These are phyloP conservation scores for Coemansia furcata DNA, from an alignment of 192 early-diverging fungal species.

Conservation along the genomic window DNA sequence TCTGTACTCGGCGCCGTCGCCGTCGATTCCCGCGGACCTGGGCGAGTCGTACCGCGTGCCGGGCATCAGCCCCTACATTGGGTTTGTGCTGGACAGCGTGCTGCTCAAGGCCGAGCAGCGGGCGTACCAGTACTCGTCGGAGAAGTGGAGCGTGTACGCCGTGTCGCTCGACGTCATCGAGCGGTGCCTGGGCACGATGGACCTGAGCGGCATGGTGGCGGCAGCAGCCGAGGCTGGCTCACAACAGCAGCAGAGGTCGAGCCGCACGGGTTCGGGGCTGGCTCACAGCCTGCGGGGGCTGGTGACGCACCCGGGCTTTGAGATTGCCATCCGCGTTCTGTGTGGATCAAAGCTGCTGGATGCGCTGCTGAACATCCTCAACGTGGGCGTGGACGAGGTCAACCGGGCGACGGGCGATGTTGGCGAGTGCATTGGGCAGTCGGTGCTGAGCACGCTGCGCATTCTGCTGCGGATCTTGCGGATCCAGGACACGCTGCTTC, in stretches of 20 bases:
- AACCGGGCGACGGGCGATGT: conserved; percentile 43
- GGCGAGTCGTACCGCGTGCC: conserved; percentile 68
- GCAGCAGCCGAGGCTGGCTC: conserved; percentile 3
- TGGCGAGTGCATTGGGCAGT: conserved; percentile 27
- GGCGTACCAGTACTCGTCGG: conserved; percentile 61
- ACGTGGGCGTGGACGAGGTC: conserved; percentile 59
- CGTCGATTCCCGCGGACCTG: conserved; percentile 60
- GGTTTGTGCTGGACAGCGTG: conserved; percentile 82
- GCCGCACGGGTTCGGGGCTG: conserved; percentile 5
- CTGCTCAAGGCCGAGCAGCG: conserved; percentile 75
- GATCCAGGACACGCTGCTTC: conserved; percentile 73
- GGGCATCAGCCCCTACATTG: conserved; percentile 75
- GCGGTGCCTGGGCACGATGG: conserved; percentile 72
- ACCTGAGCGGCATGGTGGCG: conserved; percentile 55
- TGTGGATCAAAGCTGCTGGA: conserved; percentile 68
- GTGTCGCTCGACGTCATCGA: conserved; percentile 70
- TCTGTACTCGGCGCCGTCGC: conserved; percentile 30
- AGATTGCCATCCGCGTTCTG: conserved; percentile 74
- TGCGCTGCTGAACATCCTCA: conserved; percentile 69
- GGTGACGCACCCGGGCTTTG: conserved; percentile 81
- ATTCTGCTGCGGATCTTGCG: conserved; percentile 67
- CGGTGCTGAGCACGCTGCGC: conserved; percentile 51
- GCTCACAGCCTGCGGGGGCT: conserved; percentile 42
- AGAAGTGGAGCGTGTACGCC: conserved; percentile 73
- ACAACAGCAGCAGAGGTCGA: background rate